A percentile compares a stretch with the other conserved stretches of the same genome.
phyloP scores from a whole-genome alignment of 164 flowering plant species.

The Brasenia schreberi region DNA sequence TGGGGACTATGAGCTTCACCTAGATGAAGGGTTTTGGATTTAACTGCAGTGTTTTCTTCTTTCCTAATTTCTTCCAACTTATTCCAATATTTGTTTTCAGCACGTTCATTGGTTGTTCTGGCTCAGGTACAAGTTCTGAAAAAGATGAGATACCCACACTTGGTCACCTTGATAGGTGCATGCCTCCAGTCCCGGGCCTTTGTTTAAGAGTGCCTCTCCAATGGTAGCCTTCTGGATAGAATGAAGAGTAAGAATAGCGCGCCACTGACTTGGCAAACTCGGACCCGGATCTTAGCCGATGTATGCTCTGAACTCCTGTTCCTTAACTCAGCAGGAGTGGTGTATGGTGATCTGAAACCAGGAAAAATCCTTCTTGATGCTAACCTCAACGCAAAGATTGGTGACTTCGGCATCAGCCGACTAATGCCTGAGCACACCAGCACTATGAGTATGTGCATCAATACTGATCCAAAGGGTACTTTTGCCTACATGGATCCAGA shows the following conservation, averaged over 20 bases:
- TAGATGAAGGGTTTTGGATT: not conserved
- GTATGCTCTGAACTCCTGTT: conserved; percentile 73
- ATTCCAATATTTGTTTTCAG: not conserved
- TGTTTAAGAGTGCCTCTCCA: conserved; percentile 65
- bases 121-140: conserved; percentile 67
- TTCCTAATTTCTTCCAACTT: too few relatives aligned
- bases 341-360: conserved; percentile 81
- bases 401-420: conserved; percentile 34
- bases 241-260: conserved; percentile 56
- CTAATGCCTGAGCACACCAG: conserved; percentile 8
- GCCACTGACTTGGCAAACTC: conserved; percentile 72
- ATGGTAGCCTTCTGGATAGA: conserved; percentile 86
- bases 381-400: conserved; percentile 36
- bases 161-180: conserved; percentile 76
- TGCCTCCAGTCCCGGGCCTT: conserved; percentile 67
- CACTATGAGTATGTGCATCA: conserved; percentile 12
- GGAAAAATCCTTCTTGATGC: conserved; percentile 47
- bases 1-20: not conserved
- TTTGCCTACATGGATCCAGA: conserved; percentile 72
- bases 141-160: conserved; percentile 72
- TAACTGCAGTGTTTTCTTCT: not conserved
- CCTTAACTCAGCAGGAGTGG: conserved; percentile 59
- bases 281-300: conserved; percentile 64
- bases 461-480: conserved; percentile 65
- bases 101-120: not conserved